Evolutionary conservation across 2,329 filamentous ascomycete species (phyloP).

Genomic region (Fusarium nisikadoi): DNA sequence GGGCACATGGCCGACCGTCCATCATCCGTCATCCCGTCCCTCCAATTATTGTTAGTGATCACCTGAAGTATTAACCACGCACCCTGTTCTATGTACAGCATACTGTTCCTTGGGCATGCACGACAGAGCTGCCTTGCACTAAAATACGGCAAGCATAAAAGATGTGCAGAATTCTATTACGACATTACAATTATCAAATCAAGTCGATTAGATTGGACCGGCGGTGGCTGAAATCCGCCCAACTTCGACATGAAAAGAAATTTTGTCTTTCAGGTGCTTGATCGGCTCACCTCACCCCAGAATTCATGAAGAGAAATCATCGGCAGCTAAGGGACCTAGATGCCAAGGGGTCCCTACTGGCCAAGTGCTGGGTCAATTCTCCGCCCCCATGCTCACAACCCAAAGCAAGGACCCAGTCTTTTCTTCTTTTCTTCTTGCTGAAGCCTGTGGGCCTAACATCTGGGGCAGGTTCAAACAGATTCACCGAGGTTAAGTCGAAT

Average conservation of each 20-base stretch:
- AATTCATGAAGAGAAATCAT: slow-evolving; percentile 23
- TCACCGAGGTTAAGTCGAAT: slow-evolving; percentile 43
- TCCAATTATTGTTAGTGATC: slow-evolving; percentile 10
- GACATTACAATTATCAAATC: background rate
- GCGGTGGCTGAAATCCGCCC: slow-evolving; percentile 17
- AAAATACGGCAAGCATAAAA: background rate
- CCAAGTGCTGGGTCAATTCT: slow-evolving; percentile 11
- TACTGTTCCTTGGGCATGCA: slow-evolving; percentile 21
- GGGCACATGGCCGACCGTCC: slow-evolving; percentile 23
- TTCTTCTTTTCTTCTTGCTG: slow-evolving; percentile 24
- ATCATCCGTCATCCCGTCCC: slow-evolving; percentile 31
- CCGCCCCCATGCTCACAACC: slow-evolving; percentile 24
- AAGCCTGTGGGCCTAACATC: slow-evolving; percentile 3
- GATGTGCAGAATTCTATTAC: background rate
- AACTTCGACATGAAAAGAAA: slow-evolving; percentile 13
- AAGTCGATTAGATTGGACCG: background rate
- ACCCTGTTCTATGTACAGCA: background rate
- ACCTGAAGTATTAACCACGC: background rate
- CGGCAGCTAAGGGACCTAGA: slow-evolving; percentile 24
- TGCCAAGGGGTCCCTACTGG: slow-evolving; percentile 32
- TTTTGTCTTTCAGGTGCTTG: slow-evolving; percentile 16
- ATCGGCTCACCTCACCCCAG: slow-evolving; percentile 38
- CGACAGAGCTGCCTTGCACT: slow-evolving; percentile 31
- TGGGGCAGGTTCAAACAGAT: slow-evolving; percentile 24
- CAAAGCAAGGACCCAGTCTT: slow-evolving; percentile 19